Evolutionary conservation across 441 rosid species (phyloP), one percentile per base, ranked within the genome.

Genomic region (Corymbia calophylla): DNA sequence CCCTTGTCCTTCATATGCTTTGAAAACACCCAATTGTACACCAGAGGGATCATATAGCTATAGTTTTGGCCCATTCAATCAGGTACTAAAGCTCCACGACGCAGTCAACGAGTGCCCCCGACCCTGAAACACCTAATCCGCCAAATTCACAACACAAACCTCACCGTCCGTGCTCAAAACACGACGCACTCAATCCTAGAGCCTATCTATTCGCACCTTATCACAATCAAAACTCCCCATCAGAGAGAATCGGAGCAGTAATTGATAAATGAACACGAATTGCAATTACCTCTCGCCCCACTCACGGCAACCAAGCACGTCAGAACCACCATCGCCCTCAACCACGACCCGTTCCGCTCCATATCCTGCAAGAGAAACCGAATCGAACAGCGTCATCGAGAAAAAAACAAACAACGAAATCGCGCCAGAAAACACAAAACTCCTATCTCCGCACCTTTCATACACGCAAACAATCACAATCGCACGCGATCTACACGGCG

Each of bases 251-350:
- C 82, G 11, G 82, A 73, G 82, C 49, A 39, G 16, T 7, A 19
- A 15, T 27, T 8, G 58, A 55, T 47, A 18, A 23, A 21, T 5
- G n/a, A 56, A 44, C 14, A 19, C 27, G 53, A 8, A 47, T 5
- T 25, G 39, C 55, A 48, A 64, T 64, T 53, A 89, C 90, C 90
- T 68, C 90, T 86, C 44, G 88, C 86, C 73, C 90, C 88, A 2
- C n/a, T 21, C 6, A 86, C 88, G 19, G 86, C 88, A 56, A 89
- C 29, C 66, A 89, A 51, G 88, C 90, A 89, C 4, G 60, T 14
- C 84, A 89, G 49, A 19, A 85, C 25, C 8, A 89, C 54, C 85
- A 86, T 21, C 49, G 23, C 23, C 27, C 86, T 51, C 53, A 86
- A 66, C 49, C 88, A 15, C 88, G 66, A 86, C 19, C 66, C 12